phyloP scores from a whole-genome alignment of 2,329 filamentous ascomycete species.

The Pezicula carpinea region DNA sequence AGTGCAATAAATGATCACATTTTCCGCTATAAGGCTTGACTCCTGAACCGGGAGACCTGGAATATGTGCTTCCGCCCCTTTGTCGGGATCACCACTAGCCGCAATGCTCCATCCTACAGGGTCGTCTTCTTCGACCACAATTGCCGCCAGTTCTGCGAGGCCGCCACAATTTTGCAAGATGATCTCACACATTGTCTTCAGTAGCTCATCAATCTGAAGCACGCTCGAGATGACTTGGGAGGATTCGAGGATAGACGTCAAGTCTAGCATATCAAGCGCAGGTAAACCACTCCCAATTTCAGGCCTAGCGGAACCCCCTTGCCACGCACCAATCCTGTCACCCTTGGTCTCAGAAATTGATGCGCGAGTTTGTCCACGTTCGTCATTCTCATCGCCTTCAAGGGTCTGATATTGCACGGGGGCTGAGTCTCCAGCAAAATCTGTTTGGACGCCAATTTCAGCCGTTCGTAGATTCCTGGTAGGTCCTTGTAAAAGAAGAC shows the following conservation, averaged over 20 bases:
- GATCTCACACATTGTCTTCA: slow-evolving; percentile 78
- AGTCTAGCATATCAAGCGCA: slow-evolving; percentile 76
- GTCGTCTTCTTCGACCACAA: slow-evolving; percentile 67
- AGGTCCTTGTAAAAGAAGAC: slow-evolving; percentile 59
- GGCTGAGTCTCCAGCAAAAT: slow-evolving; percentile 55
- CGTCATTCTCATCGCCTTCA: slow-evolving; percentile 33
- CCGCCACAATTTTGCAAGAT: slow-evolving; percentile 73
- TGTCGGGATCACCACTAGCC: slow-evolving; percentile 68
- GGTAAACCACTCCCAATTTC: slow-evolving; percentile 61
- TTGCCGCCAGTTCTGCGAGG: slow-evolving; percentile 65
- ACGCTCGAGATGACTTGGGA: slow-evolving; percentile 79
- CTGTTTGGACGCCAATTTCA: slow-evolving; percentile 66
- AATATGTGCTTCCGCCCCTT: slow-evolving; percentile 61
- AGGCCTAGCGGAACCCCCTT: slow-evolving; percentile 50
- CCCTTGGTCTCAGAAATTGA: slow-evolving; percentile 43
- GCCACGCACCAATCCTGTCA: slow-evolving; percentile 59
- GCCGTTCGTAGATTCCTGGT: slow-evolving; percentile 51
- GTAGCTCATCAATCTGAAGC: slow-evolving; percentile 67
- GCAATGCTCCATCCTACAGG: slow-evolving; percentile 60
- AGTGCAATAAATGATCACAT: slow-evolving; percentile 71
- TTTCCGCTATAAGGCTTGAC: slow-evolving; percentile 67
- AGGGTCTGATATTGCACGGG: slow-evolving; percentile 48
- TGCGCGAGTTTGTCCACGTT: slow-evolving; percentile 34
- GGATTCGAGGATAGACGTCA: slow-evolving; percentile 73
- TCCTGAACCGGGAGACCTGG: slow-evolving; percentile 60